Conservation (phyloP, 352 stramenopile genomes). For the Phytophthora megakarya region DNA sequence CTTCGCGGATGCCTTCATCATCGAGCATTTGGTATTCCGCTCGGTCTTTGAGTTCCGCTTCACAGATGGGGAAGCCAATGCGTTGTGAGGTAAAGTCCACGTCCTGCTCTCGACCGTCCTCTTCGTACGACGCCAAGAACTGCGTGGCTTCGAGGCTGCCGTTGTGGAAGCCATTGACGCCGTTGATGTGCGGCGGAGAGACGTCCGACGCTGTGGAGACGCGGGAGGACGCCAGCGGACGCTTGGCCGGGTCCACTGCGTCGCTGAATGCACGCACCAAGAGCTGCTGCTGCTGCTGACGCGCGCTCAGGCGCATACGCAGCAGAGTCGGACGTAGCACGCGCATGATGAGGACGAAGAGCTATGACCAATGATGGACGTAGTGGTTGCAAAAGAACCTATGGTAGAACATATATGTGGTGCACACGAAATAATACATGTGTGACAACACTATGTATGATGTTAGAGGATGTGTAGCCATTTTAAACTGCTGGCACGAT, state of each 20-base stretch:
- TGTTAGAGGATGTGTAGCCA: background rate
- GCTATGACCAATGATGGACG: conserved; percentile 35
- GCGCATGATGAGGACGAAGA: conserved; percentile 30
- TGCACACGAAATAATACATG: too few species aligned
- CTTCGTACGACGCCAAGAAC: conserved; percentile 36
- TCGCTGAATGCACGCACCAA: conserved; percentile 54
- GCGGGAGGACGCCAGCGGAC: background rate
- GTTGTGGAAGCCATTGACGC: conserved; percentile 29
- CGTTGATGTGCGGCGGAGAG: conserved; percentile 16
- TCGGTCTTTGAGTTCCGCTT: conserved; percentile 46
- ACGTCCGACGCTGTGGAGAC: background rate
- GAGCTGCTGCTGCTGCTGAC: conserved; percentile 35
- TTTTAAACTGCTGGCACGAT: conserved; percentile 1
- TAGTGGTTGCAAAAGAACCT: conserved; percentile 8
- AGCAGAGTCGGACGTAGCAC: conserved; percentile 50
- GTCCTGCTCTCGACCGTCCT: conserved; percentile 44
- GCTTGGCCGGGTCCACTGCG: conserved; percentile 35
- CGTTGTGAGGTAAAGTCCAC: conserved; percentile 73
- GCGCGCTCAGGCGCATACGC: conserved; percentile 32
- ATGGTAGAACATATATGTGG: background rate
- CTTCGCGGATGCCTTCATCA: conserved; percentile 68
- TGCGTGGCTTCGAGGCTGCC: conserved; percentile 23
- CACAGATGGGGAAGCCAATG: conserved; percentile 70
- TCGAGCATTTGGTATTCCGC: conserved; percentile 30
- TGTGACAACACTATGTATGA: background rate